phyloP scores from a whole-genome alignment of 2,329 filamentous ascomycete genomes.

The Rutstroemia sp. region DNA sequence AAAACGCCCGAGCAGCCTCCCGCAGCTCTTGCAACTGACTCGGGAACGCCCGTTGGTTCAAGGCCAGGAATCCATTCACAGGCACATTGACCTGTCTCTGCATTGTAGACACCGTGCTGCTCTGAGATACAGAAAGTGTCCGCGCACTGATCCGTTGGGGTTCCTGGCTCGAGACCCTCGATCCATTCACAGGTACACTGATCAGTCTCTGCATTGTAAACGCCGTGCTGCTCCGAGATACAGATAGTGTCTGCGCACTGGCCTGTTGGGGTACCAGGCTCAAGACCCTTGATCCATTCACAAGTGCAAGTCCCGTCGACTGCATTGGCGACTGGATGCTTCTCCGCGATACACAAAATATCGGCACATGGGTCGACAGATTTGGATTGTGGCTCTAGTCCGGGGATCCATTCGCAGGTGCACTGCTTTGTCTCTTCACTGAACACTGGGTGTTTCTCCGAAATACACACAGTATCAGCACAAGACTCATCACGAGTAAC shows the following conservation, averaged over 20 bases:
- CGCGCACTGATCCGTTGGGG: neutral
- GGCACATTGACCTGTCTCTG: neutral
- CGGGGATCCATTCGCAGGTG: slow-evolving; percentile 1
- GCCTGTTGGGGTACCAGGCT: no score
- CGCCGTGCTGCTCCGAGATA: slow-evolving; percentile 11
- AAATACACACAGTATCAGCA: slow-evolving; percentile 13
- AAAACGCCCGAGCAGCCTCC: neutral
- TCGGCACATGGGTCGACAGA: slow-evolving; percentile 1
- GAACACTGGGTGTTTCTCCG: slow-evolving; percentile 11
- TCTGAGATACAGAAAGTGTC: neutral
- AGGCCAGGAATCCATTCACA: neutral
- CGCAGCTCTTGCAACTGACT: neutral
- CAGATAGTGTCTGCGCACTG: neutral
- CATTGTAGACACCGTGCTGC: neutral
- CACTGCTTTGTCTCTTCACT: slow-evolving; percentile 6
- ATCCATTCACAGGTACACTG: slow-evolving; percentile 12
- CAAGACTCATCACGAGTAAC: slow-evolving; percentile 7
- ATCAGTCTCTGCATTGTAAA: slow-evolving; percentile 2
- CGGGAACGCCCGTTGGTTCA: neutral
- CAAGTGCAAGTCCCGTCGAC: slow-evolving; percentile 4
- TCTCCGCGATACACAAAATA: neutral
- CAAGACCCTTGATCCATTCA: no score
- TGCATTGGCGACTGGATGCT: no score
- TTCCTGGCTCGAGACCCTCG: neutral
- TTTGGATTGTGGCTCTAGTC: slow-evolving; percentile 5